Evolutionary conservation across 1,284 basidiomycete species (phyloP).

Genomic region (Wallemia hederae): DNA sequence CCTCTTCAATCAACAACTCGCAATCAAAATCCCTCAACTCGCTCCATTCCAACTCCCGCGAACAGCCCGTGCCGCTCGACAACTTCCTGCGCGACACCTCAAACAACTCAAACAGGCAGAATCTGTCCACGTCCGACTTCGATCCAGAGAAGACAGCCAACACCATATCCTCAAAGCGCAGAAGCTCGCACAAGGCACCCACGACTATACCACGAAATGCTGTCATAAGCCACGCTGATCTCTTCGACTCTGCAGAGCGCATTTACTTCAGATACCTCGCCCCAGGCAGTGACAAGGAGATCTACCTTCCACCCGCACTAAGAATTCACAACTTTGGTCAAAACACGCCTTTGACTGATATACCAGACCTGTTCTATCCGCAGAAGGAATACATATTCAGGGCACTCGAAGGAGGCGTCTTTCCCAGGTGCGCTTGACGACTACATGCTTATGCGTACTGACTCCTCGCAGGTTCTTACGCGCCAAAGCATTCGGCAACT

Average conservation of each 20-base stretch:
- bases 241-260: conserved; percentile 74
- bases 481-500: conserved; percentile 84
- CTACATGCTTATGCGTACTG: conserved; percentile 2
- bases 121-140: not conserved
- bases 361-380: conserved; percentile 86
- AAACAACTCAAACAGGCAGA: conserved; percentile 1
- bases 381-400: conserved; percentile 95
- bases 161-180: not conserved
- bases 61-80: not conserved
- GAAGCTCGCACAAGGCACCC: not conserved
- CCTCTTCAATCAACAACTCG: conserved; percentile 4
- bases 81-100: conserved; percentile 2
- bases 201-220: conserved; percentile 43
- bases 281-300: conserved; percentile 37
- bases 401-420: conserved; percentile 91
- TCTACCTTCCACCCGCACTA: conserved; percentile 67
- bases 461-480: conserved; percentile 40
- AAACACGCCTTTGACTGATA: conserved; percentile 37
- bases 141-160: not conserved
- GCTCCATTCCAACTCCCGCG: not conserved
- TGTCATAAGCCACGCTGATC: conserved; percentile 63
- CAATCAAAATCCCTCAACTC: conserved; percentile 1
- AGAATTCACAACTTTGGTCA: conserved; percentile 41
- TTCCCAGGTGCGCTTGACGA: conserved; percentile 22
- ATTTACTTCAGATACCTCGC: conserved; percentile 76